Evolutionary conservation across 768 basidiomycete genomes (phyloP).

Genomic region (Gautieria morchelliformis): DNA sequence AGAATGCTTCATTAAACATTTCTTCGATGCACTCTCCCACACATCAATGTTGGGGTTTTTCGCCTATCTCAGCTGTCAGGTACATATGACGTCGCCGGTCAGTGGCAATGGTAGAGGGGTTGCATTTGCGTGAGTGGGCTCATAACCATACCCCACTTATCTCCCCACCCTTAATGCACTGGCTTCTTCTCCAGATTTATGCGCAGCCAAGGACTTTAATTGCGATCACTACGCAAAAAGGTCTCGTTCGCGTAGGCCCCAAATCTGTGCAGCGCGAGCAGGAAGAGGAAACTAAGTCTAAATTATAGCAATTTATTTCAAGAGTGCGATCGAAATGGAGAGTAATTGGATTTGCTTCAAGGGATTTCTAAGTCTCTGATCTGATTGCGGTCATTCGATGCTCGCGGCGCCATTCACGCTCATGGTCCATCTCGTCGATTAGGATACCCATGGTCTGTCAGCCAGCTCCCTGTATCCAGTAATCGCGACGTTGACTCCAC

Average conservation of each 20-base stretch:
- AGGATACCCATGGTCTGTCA: no score
- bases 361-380: neutral
- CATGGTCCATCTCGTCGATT: conserved; percentile 79
- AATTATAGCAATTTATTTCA: neutral
- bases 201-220: no score
- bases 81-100: conserved; percentile 53
- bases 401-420: conserved; percentile 52
- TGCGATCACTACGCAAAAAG: no score
- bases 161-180: neutral
- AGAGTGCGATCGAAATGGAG: neutral
- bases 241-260: conserved; percentile 52
- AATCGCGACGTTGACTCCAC: no score
- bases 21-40: no score
- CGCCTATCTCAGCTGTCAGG: neutral
- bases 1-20: no score
- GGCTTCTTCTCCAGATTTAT: conserved; percentile 46
- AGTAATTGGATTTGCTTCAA: neutral
- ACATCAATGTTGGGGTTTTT: no score
- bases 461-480: no score
- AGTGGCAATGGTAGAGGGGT: conserved; percentile 58
- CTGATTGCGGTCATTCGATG: neutral
- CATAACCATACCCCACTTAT: neutral
- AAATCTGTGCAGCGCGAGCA: no score
- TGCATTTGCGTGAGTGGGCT: conserved; percentile 62
- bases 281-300: no score